Percentiles rank a stretch among this genome's conserved stretches.
These are phyloP conservation scores for Spergularia bocconei DNA, from an alignment of 148 eudicot genomes.

Conservation along the genomic window DNA sequence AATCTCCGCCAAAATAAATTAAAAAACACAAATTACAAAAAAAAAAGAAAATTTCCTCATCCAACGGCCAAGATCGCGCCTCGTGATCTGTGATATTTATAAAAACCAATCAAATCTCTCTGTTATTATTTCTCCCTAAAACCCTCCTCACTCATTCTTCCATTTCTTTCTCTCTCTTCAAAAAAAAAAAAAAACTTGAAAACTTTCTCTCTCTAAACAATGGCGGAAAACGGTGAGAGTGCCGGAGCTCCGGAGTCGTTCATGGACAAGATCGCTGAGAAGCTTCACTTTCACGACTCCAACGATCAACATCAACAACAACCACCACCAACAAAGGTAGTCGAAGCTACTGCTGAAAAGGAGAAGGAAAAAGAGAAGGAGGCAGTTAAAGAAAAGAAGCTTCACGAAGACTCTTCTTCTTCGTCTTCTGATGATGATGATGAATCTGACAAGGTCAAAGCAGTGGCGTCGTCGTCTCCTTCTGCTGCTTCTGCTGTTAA, in stretches of 20 bases:
- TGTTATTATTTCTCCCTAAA: background rate
- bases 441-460: slow-evolving; percentile 32
- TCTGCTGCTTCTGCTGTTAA: slow-evolving; percentile 33
- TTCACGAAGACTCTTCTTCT: slow-evolving; percentile 33
- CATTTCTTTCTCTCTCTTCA: background rate
- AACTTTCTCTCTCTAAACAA: slow-evolving; percentile 17
- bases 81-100: slow-evolving; percentile 21
- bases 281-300: slow-evolving; percentile 34
- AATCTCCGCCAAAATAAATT: slow-evolving; percentile 1
- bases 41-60: background rate
- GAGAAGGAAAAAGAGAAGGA: background rate
- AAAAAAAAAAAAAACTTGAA: background rate
- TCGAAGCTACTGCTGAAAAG: background rate
- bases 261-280: slow-evolving; percentile 61
- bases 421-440: slow-evolving; percentile 57
- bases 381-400: slow-evolving; percentile 10
- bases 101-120: slow-evolving; percentile 11
- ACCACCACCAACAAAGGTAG: background rate
- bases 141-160: slow-evolving; percentile 4
- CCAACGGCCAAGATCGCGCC: slow-evolving; percentile 25
- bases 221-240: slow-evolving; percentile 32
- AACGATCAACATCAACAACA: background rate
- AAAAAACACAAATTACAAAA: slow-evolving; percentile 11
- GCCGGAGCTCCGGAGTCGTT: slow-evolving; percentile 32
- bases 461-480: slow-evolving; percentile 15